Evolutionary conservation across 2,329 filamentous ascomycete genomes (phyloP).

Genomic region (Aspergillus ibericus): DNA sequence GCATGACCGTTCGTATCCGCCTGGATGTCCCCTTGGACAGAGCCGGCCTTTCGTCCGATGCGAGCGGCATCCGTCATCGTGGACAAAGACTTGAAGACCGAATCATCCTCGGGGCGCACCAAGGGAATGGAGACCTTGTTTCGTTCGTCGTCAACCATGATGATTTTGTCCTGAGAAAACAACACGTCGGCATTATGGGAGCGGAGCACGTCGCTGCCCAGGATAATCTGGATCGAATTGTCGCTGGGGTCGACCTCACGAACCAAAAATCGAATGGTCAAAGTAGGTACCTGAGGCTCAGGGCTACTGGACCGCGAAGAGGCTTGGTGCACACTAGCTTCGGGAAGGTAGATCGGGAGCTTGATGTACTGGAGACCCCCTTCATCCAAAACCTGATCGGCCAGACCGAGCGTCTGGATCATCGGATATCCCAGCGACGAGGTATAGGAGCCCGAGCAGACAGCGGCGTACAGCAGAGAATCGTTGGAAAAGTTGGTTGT

Average conservation of each 20-base stretch:
- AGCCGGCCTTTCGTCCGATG: conserved; percentile 6
- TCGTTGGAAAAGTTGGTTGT: conserved; percentile 87
- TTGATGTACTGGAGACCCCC: conserved; percentile 69
- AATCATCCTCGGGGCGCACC: conserved; percentile 85
- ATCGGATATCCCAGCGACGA: conserved; percentile 78
- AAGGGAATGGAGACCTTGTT: conserved; percentile 88
- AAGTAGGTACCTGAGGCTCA: conserved; percentile 74
- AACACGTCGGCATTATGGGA: conserved; percentile 86
- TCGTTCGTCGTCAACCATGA: conserved; percentile 80
- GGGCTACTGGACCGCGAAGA: conserved; percentile 73
- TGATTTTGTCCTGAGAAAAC: conserved; percentile 88
- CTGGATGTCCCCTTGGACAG: conserved; percentile 3
- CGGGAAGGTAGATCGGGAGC: conserved; percentile 82
- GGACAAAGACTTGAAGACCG: conserved; percentile 72
- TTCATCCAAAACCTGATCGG: conserved; percentile 64
- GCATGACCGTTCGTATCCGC: conserved; percentile 23
- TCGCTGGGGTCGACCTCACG: conserved; percentile 52
- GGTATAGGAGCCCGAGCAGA: conserved; percentile 87
- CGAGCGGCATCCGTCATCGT: conserved; percentile 49
- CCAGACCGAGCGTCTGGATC: conserved; percentile 70
- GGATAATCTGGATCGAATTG: conserved; percentile 74
- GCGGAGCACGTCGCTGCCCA: conserved; percentile 85
- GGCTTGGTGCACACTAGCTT: conserved; percentile 74
- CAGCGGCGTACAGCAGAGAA: conserved; percentile 82
- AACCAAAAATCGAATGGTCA: conserved; percentile 78